Percentiles rank a stretch among this genome's conserved stretches.
These are phyloP conservation scores for Aspergillus melleus DNA, from an alignment of 2,329 filamentous ascomycete species.

Conservation along the genomic window DNA sequence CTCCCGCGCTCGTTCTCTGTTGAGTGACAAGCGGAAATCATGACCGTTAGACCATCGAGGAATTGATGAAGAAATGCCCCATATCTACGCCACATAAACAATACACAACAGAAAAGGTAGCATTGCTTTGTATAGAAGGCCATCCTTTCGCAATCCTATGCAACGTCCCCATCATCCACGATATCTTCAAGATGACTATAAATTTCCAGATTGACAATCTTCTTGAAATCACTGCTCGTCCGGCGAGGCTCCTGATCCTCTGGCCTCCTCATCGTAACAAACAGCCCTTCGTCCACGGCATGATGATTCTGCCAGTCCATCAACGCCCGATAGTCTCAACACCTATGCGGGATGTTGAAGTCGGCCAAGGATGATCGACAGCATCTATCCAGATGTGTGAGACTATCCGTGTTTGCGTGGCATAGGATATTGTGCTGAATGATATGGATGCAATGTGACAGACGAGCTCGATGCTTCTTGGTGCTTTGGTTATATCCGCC, in stretches of 20 bases:
- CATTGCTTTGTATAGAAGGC: neutral
- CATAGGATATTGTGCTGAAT: slow-evolving; percentile 5
- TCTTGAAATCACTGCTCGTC: neutral
- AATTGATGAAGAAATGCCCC: slow-evolving; percentile 7
- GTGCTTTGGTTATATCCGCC: neutral
- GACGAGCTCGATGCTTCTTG: neutral
- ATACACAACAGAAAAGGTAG: too few relatives aligned
- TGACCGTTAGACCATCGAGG: slow-evolving; percentile 17
- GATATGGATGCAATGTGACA: neutral
- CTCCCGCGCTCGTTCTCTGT: slow-evolving; percentile 12
- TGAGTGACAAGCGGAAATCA: slow-evolving; percentile 15
- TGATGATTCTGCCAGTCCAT: slow-evolving; percentile 1
- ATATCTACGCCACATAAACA: neutral
- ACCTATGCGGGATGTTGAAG: slow-evolving; percentile 1
- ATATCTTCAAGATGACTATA: neutral
- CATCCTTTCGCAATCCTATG: neutral
- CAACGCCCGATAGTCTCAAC: neutral
- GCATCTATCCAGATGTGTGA: neutral
- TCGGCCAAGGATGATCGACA: neutral
- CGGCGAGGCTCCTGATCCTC: neutral
- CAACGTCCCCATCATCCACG: neutral
- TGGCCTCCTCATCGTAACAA: neutral
- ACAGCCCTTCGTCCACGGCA: neutral
- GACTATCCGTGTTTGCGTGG: neutral
- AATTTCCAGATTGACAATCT: neutral